Evolutionary conservation across 2,329 filamentous ascomycete species (phyloP).

Genomic region (Emergomyces orientalis): DNA sequence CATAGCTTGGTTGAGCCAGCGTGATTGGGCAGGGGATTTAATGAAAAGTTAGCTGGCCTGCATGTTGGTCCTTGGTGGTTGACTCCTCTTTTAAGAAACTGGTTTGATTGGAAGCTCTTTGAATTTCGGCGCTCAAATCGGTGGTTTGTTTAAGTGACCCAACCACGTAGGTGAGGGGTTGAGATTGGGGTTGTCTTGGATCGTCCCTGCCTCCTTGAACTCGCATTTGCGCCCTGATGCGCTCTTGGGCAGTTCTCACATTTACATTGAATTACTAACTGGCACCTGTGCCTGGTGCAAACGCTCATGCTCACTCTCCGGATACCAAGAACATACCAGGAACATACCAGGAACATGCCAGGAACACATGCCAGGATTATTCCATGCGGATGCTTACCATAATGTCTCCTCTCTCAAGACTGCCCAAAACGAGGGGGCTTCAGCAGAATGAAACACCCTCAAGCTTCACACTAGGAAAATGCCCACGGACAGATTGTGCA

Average conservation of each 20-base stretch:
- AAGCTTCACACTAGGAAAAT: background rate
- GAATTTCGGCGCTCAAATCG: background rate
- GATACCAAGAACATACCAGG: background rate
- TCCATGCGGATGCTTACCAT: background rate
- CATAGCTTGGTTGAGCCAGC: background rate
- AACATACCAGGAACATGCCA: background rate
- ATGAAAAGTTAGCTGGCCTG: background rate
- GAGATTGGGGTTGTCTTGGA: background rate
- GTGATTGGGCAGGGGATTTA: background rate
- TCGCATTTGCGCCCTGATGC: background rate
- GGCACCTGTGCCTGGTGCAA: background rate
- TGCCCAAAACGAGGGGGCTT: background rate
- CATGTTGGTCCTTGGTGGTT: background rate
- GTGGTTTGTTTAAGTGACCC: background rate
- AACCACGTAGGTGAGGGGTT: background rate
- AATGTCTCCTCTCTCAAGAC: background rate
- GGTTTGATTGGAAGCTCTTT: constrained; percentile 1
- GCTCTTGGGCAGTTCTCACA: background rate
- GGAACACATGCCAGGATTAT: background rate
- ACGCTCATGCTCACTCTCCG: background rate
- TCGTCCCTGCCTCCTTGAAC: background rate
- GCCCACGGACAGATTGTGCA: background rate
- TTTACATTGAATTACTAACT: background rate
- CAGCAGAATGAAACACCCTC: background rate
- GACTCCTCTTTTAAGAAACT: background rate